These are phyloP conservation scores for Vinca minor DNA, from an alignment of 257 asterid genomes.

Conservation along the genomic window DNA sequence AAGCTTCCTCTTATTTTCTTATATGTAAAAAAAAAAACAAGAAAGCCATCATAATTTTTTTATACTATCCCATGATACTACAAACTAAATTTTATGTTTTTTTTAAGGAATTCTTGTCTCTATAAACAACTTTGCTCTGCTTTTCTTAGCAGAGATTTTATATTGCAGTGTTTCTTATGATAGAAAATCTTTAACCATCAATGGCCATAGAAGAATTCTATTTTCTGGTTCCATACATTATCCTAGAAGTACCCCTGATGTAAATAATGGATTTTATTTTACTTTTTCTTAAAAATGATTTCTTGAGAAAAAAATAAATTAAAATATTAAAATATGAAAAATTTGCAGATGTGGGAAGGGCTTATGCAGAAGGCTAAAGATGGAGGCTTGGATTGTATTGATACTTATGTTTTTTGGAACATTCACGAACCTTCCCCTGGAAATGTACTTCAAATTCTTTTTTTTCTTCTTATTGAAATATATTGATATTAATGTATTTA, in stretches of 20 bases:
- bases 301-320: background rate
- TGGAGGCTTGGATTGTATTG: constrained; percentile 85
- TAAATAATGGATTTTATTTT: constrained; percentile 12
- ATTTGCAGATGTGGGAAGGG: constrained; percentile 97
- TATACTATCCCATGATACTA: too few relatives aligned
- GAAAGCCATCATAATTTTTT: background rate
- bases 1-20: too few relatives aligned
- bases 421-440: constrained; percentile 94
- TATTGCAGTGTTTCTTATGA: constrained; percentile 77
- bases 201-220: constrained; percentile 73
- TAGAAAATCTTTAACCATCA: constrained; percentile 51
- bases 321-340: too few relatives aligned
- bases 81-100: background rate
- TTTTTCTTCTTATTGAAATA: background rate
- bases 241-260: constrained; percentile 95
- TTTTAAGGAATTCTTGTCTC: background rate
- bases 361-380: constrained; percentile 88
- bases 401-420: constrained; percentile 90
- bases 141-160: constrained; percentile 22
- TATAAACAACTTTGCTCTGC: background rate
- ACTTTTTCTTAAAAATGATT: background rate
- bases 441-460: constrained; percentile 47
- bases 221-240: constrained; percentile 94
- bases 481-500: constrained; percentile 1
- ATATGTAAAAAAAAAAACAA: too few relatives aligned